phyloP scores from a whole-genome alignment of 176 grass and related monocot genomes.

The Cocos nucifera region DNA sequence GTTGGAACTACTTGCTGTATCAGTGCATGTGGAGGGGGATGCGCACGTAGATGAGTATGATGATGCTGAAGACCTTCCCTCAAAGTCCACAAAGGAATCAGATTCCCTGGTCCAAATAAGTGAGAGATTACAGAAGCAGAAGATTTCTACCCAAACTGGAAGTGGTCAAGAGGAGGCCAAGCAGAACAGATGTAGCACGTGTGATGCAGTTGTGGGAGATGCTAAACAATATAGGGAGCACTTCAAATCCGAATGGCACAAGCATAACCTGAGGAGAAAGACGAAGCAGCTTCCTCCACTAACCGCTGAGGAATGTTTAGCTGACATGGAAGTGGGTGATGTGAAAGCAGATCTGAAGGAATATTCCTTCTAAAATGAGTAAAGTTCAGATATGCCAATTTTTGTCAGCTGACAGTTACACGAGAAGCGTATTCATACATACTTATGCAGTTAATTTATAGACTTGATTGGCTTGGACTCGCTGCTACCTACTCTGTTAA shows the following conservation, averaged over 20 bases:
- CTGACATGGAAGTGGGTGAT: slow-evolving; percentile 49
- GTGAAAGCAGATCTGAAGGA: slow-evolving; percentile 57
- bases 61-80: slow-evolving; percentile 24
- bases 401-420: too few species aligned
- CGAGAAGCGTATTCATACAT: too few species aligned
- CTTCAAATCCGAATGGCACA: slow-evolving; percentile 80
- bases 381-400: too few species aligned
- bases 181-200: slow-evolving; percentile 64
- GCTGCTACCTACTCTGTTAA: too few species aligned
- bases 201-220: slow-evolving; percentile 49
- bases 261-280: slow-evolving; percentile 67
- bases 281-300: slow-evolving; percentile 49
- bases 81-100: slow-evolving; percentile 26
- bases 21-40: slow-evolving; percentile 41
- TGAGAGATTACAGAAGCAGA: slow-evolving; percentile 45
- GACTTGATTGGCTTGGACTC: too few species aligned
- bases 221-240: slow-evolving; percentile 63
- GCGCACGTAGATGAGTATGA: slow-evolving; percentile 45
- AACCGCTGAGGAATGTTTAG: slow-evolving; percentile 52
- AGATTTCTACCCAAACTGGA: slow-evolving; percentile 29
- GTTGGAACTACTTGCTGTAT: slow-evolving; percentile 71
- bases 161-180: slow-evolving; percentile 25
- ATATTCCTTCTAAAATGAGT: slow-evolving; percentile 47
- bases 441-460: too few species aligned
- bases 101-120: slow-evolving; percentile 26